Percentiles rank a stretch among this genome's conserved stretches.
Conservation (phyloP, 129 eudicot species). For the Rutidosis leptorrhynchoides region DNA sequence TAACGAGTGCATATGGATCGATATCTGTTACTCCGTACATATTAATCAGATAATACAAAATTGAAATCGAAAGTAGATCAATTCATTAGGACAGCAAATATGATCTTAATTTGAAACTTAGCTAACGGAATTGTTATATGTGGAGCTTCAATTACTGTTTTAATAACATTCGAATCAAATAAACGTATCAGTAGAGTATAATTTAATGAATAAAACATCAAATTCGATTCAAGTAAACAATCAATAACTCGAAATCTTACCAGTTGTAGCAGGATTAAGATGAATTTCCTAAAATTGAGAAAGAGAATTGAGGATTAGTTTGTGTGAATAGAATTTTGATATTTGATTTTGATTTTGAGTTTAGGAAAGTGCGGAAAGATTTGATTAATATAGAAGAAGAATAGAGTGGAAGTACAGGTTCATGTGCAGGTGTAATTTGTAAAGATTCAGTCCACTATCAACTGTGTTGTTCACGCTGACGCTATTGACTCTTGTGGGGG, state of each 20-base stretch:
- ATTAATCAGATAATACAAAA: slow-evolving; percentile 8
- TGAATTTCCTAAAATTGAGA: neutral
- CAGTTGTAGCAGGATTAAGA: slow-evolving; percentile 7
- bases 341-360: neutral
- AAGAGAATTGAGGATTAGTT: neutral
- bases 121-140: neutral
- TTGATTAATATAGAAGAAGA: neutral
- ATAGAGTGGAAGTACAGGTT: slow-evolving; percentile 8
- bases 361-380: slow-evolving; percentile 6
- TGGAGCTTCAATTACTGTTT: slow-evolving; percentile 5
- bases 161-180: slow-evolving; percentile 15
- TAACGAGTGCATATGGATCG: too few species aligned
- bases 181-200: neutral
- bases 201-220: neutral
- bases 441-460: too few species aligned
- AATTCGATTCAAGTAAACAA: slow-evolving; percentile 2
- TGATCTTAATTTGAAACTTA: slow-evolving; percentile 8
- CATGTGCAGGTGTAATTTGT: neutral
- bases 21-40: too few species aligned
- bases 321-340: neutral
- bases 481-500: slow-evolving; percentile 24
- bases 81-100: neutral
- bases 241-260: slow-evolving; percentile 7
- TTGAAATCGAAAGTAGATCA: too few species aligned
- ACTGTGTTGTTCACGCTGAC: slow-evolving; percentile 32